These are phyloP conservation scores for Phytophthora agathidicida DNA, from an alignment of 352 stramenopile genomes.

Conservation along the genomic window DNA sequence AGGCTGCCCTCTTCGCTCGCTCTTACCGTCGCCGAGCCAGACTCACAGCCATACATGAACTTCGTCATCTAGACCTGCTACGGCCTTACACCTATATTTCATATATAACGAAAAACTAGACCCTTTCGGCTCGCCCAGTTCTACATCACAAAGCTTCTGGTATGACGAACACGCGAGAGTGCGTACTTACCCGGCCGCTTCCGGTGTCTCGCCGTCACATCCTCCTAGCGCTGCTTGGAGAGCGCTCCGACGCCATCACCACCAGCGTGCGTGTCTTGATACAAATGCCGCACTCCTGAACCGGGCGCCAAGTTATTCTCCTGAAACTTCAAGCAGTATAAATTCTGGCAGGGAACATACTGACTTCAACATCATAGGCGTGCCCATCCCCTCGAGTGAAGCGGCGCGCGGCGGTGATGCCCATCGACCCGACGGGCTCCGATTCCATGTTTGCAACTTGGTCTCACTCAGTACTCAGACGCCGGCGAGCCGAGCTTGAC, in stretches of 20 bases:
- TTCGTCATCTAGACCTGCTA: too few species aligned
- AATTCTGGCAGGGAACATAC: constrained; percentile 37
- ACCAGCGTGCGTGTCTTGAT: constrained; percentile 2
- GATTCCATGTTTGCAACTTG: not conserved
- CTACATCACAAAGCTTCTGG: too few species aligned
- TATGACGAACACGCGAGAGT: too few species aligned
- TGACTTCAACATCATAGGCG: constrained; percentile 49
- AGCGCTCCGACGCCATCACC: not conserved
- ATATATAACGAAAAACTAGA: too few species aligned
- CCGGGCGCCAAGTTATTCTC: not conserved
- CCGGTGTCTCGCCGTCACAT: constrained; percentile 4
- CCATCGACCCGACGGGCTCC: constrained; percentile 3
- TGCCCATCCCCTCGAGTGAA: constrained; percentile 23
- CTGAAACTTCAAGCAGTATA: constrained; percentile 58
- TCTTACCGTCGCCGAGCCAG: too few species aligned
- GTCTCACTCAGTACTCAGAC: constrained; percentile 1
- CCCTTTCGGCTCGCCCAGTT: too few species aligned
- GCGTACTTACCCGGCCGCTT: constrained; percentile 4
- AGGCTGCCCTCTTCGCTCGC: too few species aligned
- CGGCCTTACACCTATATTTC: too few species aligned
- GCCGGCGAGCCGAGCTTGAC: too few species aligned
- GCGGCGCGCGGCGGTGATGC: constrained; percentile 32
- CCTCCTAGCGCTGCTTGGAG: not conserved
- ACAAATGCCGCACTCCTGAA: constrained; percentile 4
- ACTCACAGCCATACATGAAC: too few species aligned